phyloP scores from a whole-genome alignment of 345 rosid species.

The Salix koriyanagi region DNA sequence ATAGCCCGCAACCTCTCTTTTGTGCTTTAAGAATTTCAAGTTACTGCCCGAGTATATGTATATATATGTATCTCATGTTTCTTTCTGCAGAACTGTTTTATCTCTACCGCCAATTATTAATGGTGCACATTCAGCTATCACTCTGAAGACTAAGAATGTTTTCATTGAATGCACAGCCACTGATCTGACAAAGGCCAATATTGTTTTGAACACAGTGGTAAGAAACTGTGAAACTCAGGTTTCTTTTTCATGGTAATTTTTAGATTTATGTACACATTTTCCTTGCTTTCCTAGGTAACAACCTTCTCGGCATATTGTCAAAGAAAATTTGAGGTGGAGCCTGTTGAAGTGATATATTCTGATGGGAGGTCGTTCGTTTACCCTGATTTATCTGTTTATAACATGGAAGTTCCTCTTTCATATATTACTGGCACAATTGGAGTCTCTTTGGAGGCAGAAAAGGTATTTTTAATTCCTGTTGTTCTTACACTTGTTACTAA shows the following conservation, averaged over 20 bases:
- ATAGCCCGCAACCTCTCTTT: neutral
- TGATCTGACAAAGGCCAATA: slow-evolving; percentile 89
- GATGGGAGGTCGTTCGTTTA: slow-evolving; percentile 56
- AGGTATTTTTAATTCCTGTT: slow-evolving; percentile 44
- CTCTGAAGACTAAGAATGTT: slow-evolving; percentile 84
- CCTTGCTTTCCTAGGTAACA: slow-evolving; percentile 54
- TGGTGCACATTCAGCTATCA: slow-evolving; percentile 92
- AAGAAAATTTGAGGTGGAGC: slow-evolving; percentile 79
- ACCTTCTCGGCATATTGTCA: slow-evolving; percentile 66
- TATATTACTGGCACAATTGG: slow-evolving; percentile 72
- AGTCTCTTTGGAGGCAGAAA: slow-evolving; percentile 58
- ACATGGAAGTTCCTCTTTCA: slow-evolving; percentile 78
- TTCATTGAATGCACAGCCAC: slow-evolving; percentile 95
- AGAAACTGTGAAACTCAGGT: slow-evolving; percentile 12
- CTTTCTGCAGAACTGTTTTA: slow-evolving; percentile 67
- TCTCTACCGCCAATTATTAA: slow-evolving; percentile 93
- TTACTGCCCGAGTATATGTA: neutral
- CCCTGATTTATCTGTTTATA: slow-evolving; percentile 73
- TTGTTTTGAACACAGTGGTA: slow-evolving; percentile 90
- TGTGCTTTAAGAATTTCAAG: neutral
- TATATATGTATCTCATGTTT: slow-evolving; percentile 8
- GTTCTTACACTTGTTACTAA: neutral
- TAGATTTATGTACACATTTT: neutral
- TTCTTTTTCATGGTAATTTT: slow-evolving; percentile 11
- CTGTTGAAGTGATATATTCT: slow-evolving; percentile 72